Conservation (phyloP, 176 grass and related monocot genomes). For the Eleusine coracana region DNA sequence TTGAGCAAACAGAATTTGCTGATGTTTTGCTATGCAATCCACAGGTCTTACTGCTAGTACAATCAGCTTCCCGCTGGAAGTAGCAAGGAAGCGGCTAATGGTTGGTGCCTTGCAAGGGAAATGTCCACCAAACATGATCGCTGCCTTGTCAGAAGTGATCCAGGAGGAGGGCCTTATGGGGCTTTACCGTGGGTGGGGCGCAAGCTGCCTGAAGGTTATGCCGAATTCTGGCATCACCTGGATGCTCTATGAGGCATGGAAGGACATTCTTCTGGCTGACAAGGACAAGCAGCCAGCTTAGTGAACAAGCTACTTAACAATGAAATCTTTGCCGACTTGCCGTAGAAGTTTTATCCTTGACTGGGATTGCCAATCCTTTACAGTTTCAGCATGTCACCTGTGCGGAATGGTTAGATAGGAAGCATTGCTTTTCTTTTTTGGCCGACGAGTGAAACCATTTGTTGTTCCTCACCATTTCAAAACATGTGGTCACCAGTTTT, state of each 20-base stretch:
- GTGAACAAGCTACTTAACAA: not conserved
- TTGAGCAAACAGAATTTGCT: conserved; percentile 16
- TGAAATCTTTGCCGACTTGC: not conserved
- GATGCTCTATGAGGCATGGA: conserved; percentile 98
- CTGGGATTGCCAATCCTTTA: conserved; percentile 1
- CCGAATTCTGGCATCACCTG: conserved; percentile 89
- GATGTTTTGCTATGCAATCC: conserved; percentile 2
- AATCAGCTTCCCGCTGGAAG: conserved; percentile 86
- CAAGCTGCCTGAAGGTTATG: conserved; percentile 94
- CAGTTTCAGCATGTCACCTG: conserved; percentile 18
- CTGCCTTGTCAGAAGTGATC: conserved; percentile 71
- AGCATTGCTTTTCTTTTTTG: not conserved
- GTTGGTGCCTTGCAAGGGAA: conserved; percentile 69
- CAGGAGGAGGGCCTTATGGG: conserved; percentile 60
- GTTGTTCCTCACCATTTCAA: not conserved
- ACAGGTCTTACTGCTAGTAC: conserved; percentile 83
- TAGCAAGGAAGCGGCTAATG: conserved; percentile 90
- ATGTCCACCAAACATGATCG: conserved; percentile 77
- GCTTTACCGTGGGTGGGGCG: conserved; percentile 83
- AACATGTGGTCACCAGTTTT: conserved; percentile 2
- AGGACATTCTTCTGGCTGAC: conserved; percentile 65
- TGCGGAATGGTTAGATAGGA: conserved; percentile 3
- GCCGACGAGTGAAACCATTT: conserved; percentile 10
- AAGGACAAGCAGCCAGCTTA: conserved; percentile 13
- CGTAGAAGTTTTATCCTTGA: not conserved